Evolutionary conservation across 1,139 yeast species (phyloP), one percentile per base, ranked within the genome.

Genomic region (Taphrina betulina): DNA sequence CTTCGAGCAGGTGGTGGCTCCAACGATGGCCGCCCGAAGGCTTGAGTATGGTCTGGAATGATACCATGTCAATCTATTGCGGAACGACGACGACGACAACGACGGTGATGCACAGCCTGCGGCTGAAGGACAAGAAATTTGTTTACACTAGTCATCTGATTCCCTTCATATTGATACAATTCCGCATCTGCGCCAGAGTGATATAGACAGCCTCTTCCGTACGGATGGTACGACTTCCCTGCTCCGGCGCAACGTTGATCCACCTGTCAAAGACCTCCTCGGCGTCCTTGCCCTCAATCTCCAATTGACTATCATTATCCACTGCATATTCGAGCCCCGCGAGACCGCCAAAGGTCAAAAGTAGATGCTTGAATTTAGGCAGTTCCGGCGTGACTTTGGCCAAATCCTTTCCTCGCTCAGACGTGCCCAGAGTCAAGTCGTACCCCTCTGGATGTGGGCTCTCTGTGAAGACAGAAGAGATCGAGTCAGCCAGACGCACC

Each of bases 241-340:
- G 60, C 31, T 35, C 44, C 4, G 57, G 56, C 33, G 45, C 50
- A 8, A 41, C 40, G 38, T 58, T 46, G 41, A 48, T 41, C 60
- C 60, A 57, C n/a, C 34, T 24, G 34, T 57, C 60, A 40, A 57
- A 57, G n/a, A 57, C 51, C 20, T 38, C 56, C 23, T 42, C 53
- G 23, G 56, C 55, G 31, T 38, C 45, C 40, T 33, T 37, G n/a
- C 57, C 57, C 24, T 40, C 44, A 7, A 57, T 35, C 14, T 24
- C 60, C 31, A 58, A 35, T 7, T 34, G 24, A 3, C 36, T 24
- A 34, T 57, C 60, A 10, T 44, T 44, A 16, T 57, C 50, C 16
- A 57, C 41, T 1, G 60, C 60, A 22, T 34, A 36, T 34, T 48
- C 56, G 3, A 57, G 28, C 1, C 57, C 60, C 5, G 38, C 60